A percentile compares a stretch with the other conserved stretches of the same genome.
These are phyloP conservation scores for Amauroascus verrucosus DNA, from an alignment of 2,329 filamentous ascomycete species.

Conservation along the genomic window DNA sequence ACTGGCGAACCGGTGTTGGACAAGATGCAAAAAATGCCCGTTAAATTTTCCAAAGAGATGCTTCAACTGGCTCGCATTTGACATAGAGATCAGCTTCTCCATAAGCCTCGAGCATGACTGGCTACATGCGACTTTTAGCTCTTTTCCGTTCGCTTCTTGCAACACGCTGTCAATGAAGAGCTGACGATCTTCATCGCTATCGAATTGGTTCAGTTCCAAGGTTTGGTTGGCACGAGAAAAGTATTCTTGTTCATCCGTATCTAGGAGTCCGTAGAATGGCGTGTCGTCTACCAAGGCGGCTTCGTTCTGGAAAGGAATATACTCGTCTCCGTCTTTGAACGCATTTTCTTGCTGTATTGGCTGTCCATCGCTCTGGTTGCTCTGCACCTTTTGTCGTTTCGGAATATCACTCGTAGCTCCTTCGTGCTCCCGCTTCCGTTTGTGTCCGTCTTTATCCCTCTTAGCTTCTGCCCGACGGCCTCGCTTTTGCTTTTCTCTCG, in stretches of 20 bases:
- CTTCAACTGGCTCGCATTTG: conserved; percentile 71
- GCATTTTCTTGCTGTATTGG: conserved; percentile 18
- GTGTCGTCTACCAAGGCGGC: conserved; percentile 39
- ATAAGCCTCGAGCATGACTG: conserved; percentile 90
- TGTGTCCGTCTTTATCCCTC: conserved; percentile 18
- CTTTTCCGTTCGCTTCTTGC: conserved; percentile 77
- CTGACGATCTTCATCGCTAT: conserved; percentile 58
- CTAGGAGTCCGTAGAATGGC: conserved; percentile 86
- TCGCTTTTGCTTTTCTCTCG: conserved; percentile 40
- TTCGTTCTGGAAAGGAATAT: conserved; percentile 28
- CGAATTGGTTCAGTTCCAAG: conserved; percentile 82
- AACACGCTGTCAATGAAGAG: conserved; percentile 73
- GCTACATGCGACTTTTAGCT: conserved; percentile 89
- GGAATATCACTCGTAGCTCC: conserved; percentile 26
- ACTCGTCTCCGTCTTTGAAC: conserved; percentile 24
- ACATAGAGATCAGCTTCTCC: conserved; percentile 80
- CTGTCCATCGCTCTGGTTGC: conserved; percentile 16
- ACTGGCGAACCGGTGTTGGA: conserved; percentile 92
- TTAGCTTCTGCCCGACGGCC: conserved; percentile 37
- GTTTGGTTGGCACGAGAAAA: conserved; percentile 83
- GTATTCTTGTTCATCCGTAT: conserved; percentile 89
- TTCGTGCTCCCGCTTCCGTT: conserved; percentile 30
- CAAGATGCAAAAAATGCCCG: conserved; percentile 75
- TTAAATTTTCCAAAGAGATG: conserved; percentile 73
- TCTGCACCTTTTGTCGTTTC: conserved; percentile 31